A percentile compares a stretch with the other conserved stretches of the same genome.
phyloP scores from a whole-genome alignment of 352 stramenopile genomes.

The Phytophthora syringae region DNA sequence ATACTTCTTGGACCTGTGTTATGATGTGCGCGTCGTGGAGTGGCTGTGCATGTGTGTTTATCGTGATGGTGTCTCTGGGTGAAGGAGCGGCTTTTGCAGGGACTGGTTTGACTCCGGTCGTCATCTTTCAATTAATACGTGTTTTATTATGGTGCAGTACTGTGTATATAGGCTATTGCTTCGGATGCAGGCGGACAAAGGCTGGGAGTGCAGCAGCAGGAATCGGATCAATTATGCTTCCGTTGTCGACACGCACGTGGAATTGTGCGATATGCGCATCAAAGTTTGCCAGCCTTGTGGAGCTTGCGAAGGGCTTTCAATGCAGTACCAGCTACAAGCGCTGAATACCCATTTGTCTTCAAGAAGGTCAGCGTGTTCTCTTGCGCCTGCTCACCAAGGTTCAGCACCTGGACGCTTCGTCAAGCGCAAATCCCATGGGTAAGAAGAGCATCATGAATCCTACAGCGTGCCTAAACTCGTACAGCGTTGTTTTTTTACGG shows the following conservation, averaged over 20 bases:
- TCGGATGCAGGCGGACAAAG: neutral
- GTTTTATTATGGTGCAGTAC: neutral
- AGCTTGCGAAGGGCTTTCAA: conserved; percentile 1
- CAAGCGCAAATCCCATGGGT: conserved; percentile 5
- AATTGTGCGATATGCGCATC: neutral
- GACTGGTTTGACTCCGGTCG: conserved; percentile 1
- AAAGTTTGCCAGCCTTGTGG: conserved; percentile 8
- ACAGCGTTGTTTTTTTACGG: conserved; percentile 9
- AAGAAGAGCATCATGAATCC: conserved; percentile 20
- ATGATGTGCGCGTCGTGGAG: too few species aligned
- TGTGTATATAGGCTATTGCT: neutral
- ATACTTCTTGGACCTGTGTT: too few species aligned
- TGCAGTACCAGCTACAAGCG: neutral
- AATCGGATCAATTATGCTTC: conserved; percentile 7
- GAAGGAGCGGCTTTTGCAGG: conserved; percentile 4
- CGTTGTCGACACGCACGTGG: neutral
- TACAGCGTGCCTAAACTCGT: conserved; percentile 10
- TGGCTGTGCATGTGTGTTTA: too few species aligned
- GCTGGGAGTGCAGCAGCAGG: neutral
- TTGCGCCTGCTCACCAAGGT: neutral
- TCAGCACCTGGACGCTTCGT: neutral
- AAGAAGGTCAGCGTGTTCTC: conserved; percentile 4
- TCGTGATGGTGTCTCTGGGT: neutral
- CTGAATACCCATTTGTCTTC: neutral
- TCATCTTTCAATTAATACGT: conserved; percentile 1